A percentile compares a stretch with the other conserved stretches of the same genome.
Conservation (phyloP, 2,329 filamentous ascomycete genomes). For the Pseudogymnoascus sp. region DNA sequence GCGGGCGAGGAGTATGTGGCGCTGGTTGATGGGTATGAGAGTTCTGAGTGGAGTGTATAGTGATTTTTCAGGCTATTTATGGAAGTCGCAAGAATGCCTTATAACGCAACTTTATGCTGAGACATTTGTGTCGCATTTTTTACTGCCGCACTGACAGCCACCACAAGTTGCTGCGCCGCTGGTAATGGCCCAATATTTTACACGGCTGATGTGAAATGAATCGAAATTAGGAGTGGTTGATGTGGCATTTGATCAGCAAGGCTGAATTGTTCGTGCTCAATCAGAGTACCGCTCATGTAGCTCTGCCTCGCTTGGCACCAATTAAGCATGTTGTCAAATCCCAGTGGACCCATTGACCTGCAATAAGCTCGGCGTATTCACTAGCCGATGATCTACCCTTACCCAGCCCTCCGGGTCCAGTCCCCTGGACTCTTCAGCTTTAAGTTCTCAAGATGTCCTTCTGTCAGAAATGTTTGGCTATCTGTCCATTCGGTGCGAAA, state of each 20-base stretch:
- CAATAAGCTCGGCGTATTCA: conserved; percentile 1
- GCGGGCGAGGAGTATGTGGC: conserved; percentile 26
- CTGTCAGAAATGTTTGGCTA: neutral
- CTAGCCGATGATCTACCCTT: neutral
- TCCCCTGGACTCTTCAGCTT: neutral
- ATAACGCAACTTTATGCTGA: neutral
- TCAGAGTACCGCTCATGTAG: neutral
- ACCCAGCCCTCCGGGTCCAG: neutral
- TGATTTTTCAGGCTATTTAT: neutral
- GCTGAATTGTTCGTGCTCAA: neutral
- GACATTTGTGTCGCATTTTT: neutral
- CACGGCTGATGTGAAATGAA: neutral
- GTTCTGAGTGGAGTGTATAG: conserved; percentile 10
- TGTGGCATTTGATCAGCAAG: neutral
- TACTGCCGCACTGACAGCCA: neutral
- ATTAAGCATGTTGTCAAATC: neutral
- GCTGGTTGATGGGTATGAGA: conserved; percentile 29
- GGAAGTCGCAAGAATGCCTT: neutral
- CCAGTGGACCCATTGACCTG: neutral
- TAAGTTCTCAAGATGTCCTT: neutral
- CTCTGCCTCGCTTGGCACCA: neutral
- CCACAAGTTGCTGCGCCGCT: neutral
- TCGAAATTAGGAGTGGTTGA: neutral
- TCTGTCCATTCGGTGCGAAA: neutral
- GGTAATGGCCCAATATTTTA: neutral